Evolutionary conservation across 1,284 basidiomycete genomes (phyloP).

Genomic region (Sanghuangporus sanghuang): DNA sequence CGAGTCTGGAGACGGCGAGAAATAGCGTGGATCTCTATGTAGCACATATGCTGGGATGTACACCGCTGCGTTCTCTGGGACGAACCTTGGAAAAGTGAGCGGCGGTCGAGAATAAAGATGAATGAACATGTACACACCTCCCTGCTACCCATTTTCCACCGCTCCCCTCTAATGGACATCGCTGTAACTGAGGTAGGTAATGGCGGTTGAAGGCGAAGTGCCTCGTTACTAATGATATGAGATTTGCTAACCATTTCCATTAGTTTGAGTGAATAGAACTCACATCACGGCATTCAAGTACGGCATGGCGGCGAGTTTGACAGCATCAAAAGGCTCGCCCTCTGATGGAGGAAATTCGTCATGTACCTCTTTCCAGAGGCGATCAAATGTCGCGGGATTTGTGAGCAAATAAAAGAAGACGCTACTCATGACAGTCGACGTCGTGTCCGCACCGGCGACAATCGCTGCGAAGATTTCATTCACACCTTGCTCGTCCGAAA

Average conservation of each 20-base stretch:
- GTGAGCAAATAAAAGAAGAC: too few relatives aligned
- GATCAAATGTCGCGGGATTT: too few relatives aligned
- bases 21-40: constrained; percentile 36
- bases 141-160: constrained; percentile 12
- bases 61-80: constrained; percentile 45
- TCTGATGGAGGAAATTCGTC: constrained; percentile 18
- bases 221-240: neutral
- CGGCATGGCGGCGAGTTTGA: constrained; percentile 24
- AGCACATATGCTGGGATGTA: constrained; percentile 43
- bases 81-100: constrained; percentile 29
- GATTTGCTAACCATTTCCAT: neutral
- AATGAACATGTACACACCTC: neutral
- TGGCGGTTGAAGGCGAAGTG: constrained; percentile 4
- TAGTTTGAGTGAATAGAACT: neutral
- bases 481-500: too few relatives aligned
- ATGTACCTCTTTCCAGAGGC: too few relatives aligned
- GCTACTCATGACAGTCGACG: too few relatives aligned
- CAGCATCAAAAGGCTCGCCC: constrained; percentile 18
- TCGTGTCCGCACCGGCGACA: too few relatives aligned
- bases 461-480: too few relatives aligned
- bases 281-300: constrained; percentile 31
- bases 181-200: constrained; percentile 8
- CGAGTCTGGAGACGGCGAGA: constrained; percentile 32
- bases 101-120: neutral
- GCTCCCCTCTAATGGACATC: neutral